Evolutionary conservation across 805 yeast genomes (phyloP).

Genomic region (Priceomyces haplophilus): DNA sequence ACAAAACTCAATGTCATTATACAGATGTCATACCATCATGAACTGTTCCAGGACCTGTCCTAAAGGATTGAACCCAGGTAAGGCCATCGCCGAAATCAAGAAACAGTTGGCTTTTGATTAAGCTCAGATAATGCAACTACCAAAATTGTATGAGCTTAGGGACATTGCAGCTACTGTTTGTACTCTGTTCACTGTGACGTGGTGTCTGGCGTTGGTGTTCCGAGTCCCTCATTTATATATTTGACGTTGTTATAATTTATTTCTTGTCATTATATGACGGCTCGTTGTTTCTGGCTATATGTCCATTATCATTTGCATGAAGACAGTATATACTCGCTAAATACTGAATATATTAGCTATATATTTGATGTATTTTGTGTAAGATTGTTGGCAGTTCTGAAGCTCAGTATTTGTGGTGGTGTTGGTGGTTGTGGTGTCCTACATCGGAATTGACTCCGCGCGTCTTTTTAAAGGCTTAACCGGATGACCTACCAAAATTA

Average conservation of each 20-base stretch:
- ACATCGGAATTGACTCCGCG: neutral
- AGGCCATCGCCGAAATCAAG: conserved; percentile 95
- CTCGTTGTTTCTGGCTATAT: conserved; percentile 1
- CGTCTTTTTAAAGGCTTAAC: neutral
- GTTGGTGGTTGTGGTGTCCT: neutral
- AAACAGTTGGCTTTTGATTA: conserved; percentile 82
- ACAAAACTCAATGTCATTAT: conserved; percentile 94
- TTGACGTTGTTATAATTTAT: conserved; percentile 4
- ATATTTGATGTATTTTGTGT: neutral
- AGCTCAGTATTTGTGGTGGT: no score
- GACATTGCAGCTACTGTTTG: no score
- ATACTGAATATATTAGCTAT: conserved; percentile 4
- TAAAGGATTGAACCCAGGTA: conserved; percentile 97
- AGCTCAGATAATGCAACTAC: conserved; percentile 4
- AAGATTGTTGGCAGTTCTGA: no score
- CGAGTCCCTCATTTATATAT: no score
- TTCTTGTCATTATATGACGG: conserved; percentile 3
- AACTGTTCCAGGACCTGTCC: conserved; percentile 99
- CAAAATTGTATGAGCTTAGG: neutral
- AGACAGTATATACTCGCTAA: conserved; percentile 6
- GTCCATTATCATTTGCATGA: conserved; percentile 7
- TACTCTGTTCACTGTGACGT: no score
- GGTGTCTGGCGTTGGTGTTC: neutral
- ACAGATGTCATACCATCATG: conserved; percentile 99
- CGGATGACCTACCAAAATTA: no score